Percentiles rank a stretch among this genome's conserved stretches.
Evolutionary conservation across 148 eudicot genomes (phyloP).

Genomic region (Selenicereus undatus): DNA sequence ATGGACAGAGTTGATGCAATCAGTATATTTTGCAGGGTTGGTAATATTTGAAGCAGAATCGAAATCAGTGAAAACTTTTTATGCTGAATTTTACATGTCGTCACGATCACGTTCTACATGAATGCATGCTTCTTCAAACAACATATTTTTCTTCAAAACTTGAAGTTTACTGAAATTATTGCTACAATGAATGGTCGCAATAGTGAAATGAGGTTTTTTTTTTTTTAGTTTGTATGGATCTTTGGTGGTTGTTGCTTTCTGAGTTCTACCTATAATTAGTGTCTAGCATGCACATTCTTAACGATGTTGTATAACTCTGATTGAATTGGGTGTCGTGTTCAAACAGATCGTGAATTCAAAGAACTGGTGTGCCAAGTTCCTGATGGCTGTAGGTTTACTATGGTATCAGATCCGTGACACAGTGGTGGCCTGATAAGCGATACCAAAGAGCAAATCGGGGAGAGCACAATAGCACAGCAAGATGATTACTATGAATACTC

Average conservation of each 20-base stretch:
- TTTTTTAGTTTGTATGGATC: background rate
- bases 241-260: background rate
- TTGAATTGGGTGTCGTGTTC: background rate
- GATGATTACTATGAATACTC: background rate
- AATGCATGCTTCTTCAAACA: background rate
- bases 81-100: too few relatives aligned
- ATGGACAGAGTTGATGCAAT: background rate
- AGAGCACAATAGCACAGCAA: constrained; percentile 39
- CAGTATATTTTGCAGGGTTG: background rate
- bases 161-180: background rate
- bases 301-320: background rate
- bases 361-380: constrained; percentile 77
- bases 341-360: constrained; percentile 84
- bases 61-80: too few relatives aligned
- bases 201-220: background rate
- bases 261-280: background rate
- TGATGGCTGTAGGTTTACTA: constrained; percentile 78
- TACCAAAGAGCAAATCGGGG: constrained; percentile 90
- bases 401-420: constrained; percentile 95
- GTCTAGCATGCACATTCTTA: background rate
- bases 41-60: too few relatives aligned
- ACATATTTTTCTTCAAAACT: background rate
- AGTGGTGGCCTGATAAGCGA: constrained; percentile 89
- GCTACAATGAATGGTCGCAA: background rate
- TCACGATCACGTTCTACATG: background rate